These are phyloP conservation scores for Deinandra increscens DNA, from an alignment of 129 eudicot species.

Conservation along the genomic window DNA sequence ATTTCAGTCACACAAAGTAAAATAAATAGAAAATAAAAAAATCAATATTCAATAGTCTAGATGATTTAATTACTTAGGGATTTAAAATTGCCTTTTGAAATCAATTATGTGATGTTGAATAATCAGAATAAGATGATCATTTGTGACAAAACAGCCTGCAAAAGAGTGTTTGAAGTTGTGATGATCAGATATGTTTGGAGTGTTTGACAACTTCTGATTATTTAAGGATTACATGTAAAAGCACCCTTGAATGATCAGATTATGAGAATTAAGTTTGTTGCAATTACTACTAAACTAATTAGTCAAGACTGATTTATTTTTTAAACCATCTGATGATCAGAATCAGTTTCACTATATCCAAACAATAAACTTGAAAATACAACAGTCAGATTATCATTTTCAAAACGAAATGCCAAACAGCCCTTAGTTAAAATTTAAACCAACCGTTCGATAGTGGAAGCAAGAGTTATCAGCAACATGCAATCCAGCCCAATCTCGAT, in stretches of 20 bases:
- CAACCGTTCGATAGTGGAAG: slow-evolving; percentile 86
- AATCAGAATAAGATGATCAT: neutral
- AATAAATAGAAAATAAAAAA: neutral
- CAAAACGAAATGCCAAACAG: neutral
- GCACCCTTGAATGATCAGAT: neutral
- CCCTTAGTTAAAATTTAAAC: slow-evolving; percentile 17
- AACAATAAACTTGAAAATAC: neutral
- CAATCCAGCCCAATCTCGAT: slow-evolving; percentile 82
- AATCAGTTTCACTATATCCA: neutral
- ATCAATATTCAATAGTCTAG: neutral
- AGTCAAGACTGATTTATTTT: neutral
- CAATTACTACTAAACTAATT: neutral
- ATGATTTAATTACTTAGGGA: slow-evolving; percentile 8
- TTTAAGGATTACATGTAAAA: neutral
- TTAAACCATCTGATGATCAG: neutral
- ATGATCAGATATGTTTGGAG: neutral
- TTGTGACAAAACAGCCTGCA: neutral
- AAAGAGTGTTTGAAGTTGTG: neutral
- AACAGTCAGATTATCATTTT: neutral
- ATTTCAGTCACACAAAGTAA: slow-evolving; percentile 24
- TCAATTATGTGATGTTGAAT: slow-evolving; percentile 26
- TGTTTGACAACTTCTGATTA: neutral
- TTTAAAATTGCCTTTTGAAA: slow-evolving; percentile 54
- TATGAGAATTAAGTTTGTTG: neutral
- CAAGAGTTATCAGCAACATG: slow-evolving; percentile 93